Base-by-base conservation (phyloP, 75 land plant genomes). In the Selaginella moellendorffii region DNA sequence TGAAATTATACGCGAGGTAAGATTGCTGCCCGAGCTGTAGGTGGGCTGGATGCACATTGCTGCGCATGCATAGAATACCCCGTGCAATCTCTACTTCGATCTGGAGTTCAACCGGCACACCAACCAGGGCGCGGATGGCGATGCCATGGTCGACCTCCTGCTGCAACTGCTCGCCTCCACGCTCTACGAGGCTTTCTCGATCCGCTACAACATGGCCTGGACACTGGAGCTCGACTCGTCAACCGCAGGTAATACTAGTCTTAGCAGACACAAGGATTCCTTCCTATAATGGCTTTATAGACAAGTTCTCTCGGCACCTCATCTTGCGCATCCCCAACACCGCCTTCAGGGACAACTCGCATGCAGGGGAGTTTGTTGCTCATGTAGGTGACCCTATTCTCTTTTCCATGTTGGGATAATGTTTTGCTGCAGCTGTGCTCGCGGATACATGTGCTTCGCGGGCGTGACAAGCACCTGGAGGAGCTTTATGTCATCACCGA, bases 11-110 rank as follows among this genome's bases (percentile, higher is more conserved):
- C 85, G 69, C 31, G 91, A 90, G 90, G 99, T 84, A 42, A 28
- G 51, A 18, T 18, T 46, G n/a, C n/a, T n/a, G n/a, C n/a, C n/a
- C n/a, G n/a, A n/a, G n/a, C n/a, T n/a, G n/a, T n/a, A n/a, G n/a
- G n/a, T n/a, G n/a, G n/a, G n/a, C n/a, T n/a, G n/a, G n/a, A n/a
- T n/a, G n/a, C n/a, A n/a, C n/a, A n/a, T 5, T 36, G 46, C 46
- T 36, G 5, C 14, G 46, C 14, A 14, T 26, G 60, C 72, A 29
- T 77, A 95, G 99, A 90, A 90, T 58, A 69, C 68, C 12, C 99
- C 99, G 61, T 95, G 99, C 65, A 90, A 95, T 63, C 69, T 95
- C 9, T 95, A 95, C 70, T 95, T 95, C 76, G 99, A 95, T 71
- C 58, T 95, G 78, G 99, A 95, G 68, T 95, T 74, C 71, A 75